A percentile compares a stretch with the other conserved stretches of the same genome.
phyloP scores from a whole-genome alignment of 2,329 filamentous ascomycete species.

The Cladosporium sphaerospermum region DNA sequence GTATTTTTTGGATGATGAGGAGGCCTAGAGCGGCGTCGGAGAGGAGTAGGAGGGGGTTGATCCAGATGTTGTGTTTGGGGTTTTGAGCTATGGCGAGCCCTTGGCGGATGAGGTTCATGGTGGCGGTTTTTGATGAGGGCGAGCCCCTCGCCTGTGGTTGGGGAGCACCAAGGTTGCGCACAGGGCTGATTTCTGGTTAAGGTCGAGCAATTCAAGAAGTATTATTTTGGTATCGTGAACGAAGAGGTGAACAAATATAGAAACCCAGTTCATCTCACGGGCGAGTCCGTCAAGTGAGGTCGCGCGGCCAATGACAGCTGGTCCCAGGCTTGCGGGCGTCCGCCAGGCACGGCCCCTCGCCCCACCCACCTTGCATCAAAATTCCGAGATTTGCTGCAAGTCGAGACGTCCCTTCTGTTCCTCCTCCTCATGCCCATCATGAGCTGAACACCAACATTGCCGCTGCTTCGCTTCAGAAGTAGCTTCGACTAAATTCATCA shows the following conservation, averaged over 20 bases:
- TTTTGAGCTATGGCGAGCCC: conserved; percentile 43
- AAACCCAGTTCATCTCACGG: background rate
- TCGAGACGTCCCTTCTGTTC: background rate
- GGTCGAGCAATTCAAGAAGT: no score
- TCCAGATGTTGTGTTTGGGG: conserved; percentile 53
- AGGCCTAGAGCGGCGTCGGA: conserved; percentile 66
- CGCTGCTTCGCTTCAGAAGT: conserved; percentile 8
- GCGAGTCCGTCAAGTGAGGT: conserved; percentile 1
- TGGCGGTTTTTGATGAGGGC: background rate
- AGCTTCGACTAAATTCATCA: background rate
- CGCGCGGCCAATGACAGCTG: conserved; percentile 1
- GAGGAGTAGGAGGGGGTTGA: conserved; percentile 60
- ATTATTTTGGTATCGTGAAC: no score
- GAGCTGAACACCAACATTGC: conserved; percentile 10
- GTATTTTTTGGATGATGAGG: conserved; percentile 71
- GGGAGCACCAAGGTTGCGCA: no score
- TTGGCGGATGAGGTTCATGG: conserved; percentile 34
- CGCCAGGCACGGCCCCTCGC: background rate
- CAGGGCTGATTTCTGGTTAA: no score
- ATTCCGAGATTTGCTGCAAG: conserved; percentile 8
- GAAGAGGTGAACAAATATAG: no score
- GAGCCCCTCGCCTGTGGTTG: no score
- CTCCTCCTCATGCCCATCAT: conserved; percentile 7
- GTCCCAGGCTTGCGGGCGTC: background rate
- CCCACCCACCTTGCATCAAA: conserved; percentile 2